phyloP scores from a whole-genome alignment of 1,284 basidiomycete species.

The Cutaneotrichosporon sp. region DNA sequence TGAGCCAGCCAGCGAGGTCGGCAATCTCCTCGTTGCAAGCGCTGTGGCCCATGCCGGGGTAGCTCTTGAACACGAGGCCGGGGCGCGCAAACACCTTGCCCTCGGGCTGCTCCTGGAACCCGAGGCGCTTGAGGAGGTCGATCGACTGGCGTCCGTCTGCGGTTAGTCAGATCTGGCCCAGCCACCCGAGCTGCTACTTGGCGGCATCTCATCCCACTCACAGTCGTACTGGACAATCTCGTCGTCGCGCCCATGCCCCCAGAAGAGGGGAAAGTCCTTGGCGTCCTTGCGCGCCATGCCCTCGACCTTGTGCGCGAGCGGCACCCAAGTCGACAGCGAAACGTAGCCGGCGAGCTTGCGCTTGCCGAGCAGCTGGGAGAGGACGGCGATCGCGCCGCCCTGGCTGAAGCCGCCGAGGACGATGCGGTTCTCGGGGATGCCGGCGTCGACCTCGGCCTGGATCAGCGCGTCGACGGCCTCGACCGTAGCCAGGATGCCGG shows the following conservation, averaged over 20 bases:
- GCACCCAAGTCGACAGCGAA: slow-evolving; percentile 74
- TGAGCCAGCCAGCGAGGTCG: slow-evolving; percentile 57
- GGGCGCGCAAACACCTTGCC: slow-evolving; percentile 46
- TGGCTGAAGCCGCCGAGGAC: slow-evolving; percentile 86
- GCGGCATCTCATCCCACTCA: slow-evolving; percentile 32
- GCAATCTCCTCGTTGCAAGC: slow-evolving; percentile 64
- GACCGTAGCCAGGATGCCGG: slow-evolving; percentile 67
- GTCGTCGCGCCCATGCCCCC: slow-evolving; percentile 82
- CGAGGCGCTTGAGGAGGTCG: slow-evolving; percentile 61
- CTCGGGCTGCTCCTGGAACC: slow-evolving; percentile 54
- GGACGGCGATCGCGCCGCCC: slow-evolving; percentile 74
- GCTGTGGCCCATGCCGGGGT: slow-evolving; percentile 62
- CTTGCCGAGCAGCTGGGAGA: slow-evolving; percentile 69
- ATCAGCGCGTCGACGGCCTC: slow-evolving; percentile 69
- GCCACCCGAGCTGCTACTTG: too few relatives aligned
- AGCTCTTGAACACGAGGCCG: slow-evolving; percentile 54
- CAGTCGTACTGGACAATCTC: slow-evolving; percentile 64
- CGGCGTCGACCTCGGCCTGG: slow-evolving; percentile 69
- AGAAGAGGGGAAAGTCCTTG: slow-evolving; percentile 72
- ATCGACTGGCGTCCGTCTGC: slow-evolving; percentile 59
- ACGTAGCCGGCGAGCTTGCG: slow-evolving; percentile 71
- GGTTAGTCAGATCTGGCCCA: slow-evolving; percentile 1
- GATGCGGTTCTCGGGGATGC: slow-evolving; percentile 61
- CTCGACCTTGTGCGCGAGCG: slow-evolving; percentile 65
- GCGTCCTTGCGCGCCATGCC: slow-evolving; percentile 37